Evolutionary conservation across 2,329 filamentous ascomycete genomes (phyloP), one percentile per base, ranked within the genome.

Genomic region (Aspergillus pseudoterreus): DNA sequence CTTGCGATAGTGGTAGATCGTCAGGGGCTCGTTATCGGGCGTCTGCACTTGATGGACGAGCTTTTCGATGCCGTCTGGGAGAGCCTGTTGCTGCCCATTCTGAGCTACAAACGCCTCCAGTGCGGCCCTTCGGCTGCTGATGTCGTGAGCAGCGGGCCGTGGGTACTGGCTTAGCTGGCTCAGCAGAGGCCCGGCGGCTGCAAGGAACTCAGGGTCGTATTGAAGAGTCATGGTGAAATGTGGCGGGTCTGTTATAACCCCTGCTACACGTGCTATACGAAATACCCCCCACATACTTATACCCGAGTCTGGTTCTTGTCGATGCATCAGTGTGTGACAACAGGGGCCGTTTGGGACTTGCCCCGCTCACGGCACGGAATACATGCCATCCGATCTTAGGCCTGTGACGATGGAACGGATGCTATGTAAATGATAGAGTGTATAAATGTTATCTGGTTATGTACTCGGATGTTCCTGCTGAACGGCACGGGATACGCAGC

Each of bases 1-100:
- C 12, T 33, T 45, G 22, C 58, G 54, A 24, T 52, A 47, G 36
- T 61, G 57, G 33, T 54, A 43, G 35, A 63, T 41, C 9, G 43
- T 3, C 4, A 59, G 35, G 24, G 48, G n/a, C 15, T 54, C 43
- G 6, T 43, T 47, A 22, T 60, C 52, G 4, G 24, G 19, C 2
- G 45, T 27, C 1, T 44, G 11, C 2, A 49, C 49, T 3, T 53
- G 43, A 21, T 58, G 43, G 19, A 59, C 11, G 0, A 54, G 12
- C n/a, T 45, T 36, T 14, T 60, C 54, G 11, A 60, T 21, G 3
- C 50, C 43, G 2, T 59, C 49, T 3, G 55, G 55, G 2, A 57
- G 14, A 2, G 39, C 15, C 1, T 48, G 49, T 1, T 43, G 8
- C 3, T 50, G 27, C 10, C 12, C 1, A 10, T 51, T 6, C 11